These are phyloP conservation scores for Vigna reflexopilosa DNA, from an alignment of 306 rosid genomes.

Conservation along the genomic window DNA sequence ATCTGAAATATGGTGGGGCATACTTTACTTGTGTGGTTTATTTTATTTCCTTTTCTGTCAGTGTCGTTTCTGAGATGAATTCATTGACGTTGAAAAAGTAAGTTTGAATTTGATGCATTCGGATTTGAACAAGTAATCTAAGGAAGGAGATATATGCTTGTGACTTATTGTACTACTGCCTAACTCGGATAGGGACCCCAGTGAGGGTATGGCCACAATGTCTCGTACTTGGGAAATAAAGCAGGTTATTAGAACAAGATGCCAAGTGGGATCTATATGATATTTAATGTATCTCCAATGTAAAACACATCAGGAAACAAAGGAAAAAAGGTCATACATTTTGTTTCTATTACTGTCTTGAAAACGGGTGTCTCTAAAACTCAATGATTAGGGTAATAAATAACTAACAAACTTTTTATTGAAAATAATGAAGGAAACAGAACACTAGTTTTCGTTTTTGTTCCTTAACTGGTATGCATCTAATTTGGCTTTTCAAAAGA, in stretches of 20 bases:
- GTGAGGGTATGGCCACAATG: constrained; percentile 33
- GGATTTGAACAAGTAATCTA: constrained; percentile 37
- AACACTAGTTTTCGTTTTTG: background rate
- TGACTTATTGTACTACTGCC: constrained; percentile 32
- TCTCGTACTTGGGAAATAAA: constrained; percentile 37
- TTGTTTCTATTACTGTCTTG: background rate
- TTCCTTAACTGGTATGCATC: background rate
- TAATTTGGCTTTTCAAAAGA: background rate
- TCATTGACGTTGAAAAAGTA: constrained; percentile 36
- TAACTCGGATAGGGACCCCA: constrained; percentile 45
- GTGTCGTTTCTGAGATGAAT: constrained; percentile 28
- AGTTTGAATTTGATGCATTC: constrained; percentile 41
- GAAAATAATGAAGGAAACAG: background rate
- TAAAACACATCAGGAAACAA: background rate
- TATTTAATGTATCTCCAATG: background rate
- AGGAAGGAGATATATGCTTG: constrained; percentile 34
- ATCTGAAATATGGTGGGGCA: constrained; percentile 42
- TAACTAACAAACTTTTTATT: background rate
- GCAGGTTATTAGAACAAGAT: background rate
- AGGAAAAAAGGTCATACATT: background rate
- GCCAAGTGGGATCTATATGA: background rate
- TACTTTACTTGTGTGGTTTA: background rate
- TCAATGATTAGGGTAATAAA: background rate
- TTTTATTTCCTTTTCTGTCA: background rate
- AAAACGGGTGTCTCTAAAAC: background rate